Conservation (phyloP, 2,329 filamentous ascomycete species). For the Helotiales sp. region DNA sequence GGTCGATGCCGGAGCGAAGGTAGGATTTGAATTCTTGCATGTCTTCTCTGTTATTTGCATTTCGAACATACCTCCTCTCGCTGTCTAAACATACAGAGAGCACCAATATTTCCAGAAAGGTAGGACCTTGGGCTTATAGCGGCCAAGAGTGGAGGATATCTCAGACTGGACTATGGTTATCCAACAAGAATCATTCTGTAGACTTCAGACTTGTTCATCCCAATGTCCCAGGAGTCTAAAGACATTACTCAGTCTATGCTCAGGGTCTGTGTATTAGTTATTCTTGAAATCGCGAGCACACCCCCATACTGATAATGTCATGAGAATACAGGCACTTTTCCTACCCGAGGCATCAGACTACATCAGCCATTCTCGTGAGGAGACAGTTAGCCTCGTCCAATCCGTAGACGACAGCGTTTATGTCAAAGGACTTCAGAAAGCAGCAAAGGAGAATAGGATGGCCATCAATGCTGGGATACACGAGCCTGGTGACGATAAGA, state of each 20-base stretch:
- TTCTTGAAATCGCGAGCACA: not conserved
- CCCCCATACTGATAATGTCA: not conserved
- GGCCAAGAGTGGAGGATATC: too few species aligned
- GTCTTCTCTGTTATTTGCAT: too few species aligned
- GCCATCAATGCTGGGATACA: conserved; percentile 19
- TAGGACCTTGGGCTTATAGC: too few species aligned
- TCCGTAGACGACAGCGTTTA: conserved; percentile 5
- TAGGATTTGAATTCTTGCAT: not conserved
- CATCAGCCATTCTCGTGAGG: conserved; percentile 13
- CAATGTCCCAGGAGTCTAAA: too few species aligned
- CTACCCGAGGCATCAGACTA: conserved; percentile 22
- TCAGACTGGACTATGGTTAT: too few species aligned
- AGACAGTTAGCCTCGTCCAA: conserved; percentile 11
- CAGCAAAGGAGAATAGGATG: conserved; percentile 14
- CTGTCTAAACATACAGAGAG: too few species aligned
- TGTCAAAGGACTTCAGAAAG: conserved; percentile 12
- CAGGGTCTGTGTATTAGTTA: too few species aligned
- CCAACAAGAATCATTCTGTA: too few species aligned
- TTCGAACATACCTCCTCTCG: too few species aligned
- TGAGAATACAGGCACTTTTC: conserved; percentile 10
- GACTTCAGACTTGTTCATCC: too few species aligned
- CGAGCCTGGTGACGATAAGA: conserved; percentile 11
- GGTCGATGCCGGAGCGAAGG: conserved; percentile 17
- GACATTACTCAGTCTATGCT: too few species aligned
- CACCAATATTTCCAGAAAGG: too few species aligned